Evolutionary conservation across 768 basidiomycete genomes (phyloP), one percentile per base, ranked within the genome.

Genomic region (Hygrocybe coccinea): DNA sequence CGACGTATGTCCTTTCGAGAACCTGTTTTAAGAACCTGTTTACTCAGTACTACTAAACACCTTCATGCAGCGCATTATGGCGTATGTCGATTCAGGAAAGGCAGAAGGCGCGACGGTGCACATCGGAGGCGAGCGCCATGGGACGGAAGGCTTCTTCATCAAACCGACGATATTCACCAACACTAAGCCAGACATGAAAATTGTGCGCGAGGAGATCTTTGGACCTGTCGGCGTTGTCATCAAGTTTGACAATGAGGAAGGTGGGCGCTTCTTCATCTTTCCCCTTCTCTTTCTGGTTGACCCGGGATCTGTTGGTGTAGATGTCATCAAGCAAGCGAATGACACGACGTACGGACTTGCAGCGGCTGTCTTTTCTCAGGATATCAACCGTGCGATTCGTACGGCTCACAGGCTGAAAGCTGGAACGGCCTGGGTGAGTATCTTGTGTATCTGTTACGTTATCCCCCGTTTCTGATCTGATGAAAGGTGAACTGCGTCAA

Each of bases 311-410:
- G 11, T 15, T 25, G 21, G 34, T 80, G 67, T 76, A 60, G 86
- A 89, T 55, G 84, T 84, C 37, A 71, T 90, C 61, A 69, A 68
- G 46, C 78, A 82, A 64, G 95, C 92, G 24, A 99, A 99, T 71
- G 86, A 95, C 67, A 87, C 89, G 9, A 64, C 77, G 21, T 95
- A 94, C 69, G 95, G 95, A 56, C 82, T 97, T 44, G 92, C 91
- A 12, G 85, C 89, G 2, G 87, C 88, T 7, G 84, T 98, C 52
- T 97, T 94, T 78, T 85, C 88, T 35, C 76, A 82, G 64, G 79
- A 95, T 70, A 70, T 95, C 74, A 82, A 79, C 60, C 79, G 86
- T 24, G 91, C 89, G 0, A 71, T 95, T 52, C 72, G 74, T 56
- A 82, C 84, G 2, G 88, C 90, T 7, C 84, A 91, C 67, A 77